Evolutionary conservation across 345 rosid species (phyloP).

Genomic region (Aquilaria malaccensis): DNA sequence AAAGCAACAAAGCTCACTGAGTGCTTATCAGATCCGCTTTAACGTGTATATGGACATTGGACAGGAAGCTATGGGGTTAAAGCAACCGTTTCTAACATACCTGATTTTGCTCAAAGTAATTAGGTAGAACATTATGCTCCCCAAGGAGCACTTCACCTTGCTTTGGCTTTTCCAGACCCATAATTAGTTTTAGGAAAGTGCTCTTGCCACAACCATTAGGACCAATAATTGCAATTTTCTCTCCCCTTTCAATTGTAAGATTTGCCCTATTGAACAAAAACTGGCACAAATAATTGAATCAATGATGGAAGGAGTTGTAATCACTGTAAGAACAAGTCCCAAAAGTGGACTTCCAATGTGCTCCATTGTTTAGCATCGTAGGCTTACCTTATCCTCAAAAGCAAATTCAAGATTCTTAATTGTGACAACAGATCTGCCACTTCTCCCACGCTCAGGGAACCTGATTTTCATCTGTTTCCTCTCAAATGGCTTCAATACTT

Average conservation of each 20-base stretch:
- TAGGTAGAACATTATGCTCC: constrained; percentile 89
- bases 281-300: constrained; percentile 29
- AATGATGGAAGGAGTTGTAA: constrained; percentile 2
- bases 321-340: no score
- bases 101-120: constrained; percentile 99
- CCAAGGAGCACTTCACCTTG: constrained; percentile 74
- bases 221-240: constrained; percentile 84
- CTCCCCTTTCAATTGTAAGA: constrained; percentile 75
- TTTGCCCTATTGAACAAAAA: constrained; percentile 61
- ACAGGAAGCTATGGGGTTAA: constrained; percentile 1
- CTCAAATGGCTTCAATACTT: constrained; percentile 85
- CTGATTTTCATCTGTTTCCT: constrained; percentile 90
- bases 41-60: not conserved
- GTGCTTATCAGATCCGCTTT: not conserved
- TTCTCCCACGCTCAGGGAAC: constrained; percentile 91
- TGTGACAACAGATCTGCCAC: constrained; percentile 67
- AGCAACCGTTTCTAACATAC: constrained; percentile 21
- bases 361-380: constrained; percentile 1
- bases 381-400: constrained; percentile 68
- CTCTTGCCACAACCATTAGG: constrained; percentile 98
- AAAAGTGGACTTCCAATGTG: not conserved
- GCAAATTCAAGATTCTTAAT: constrained; percentile 67
- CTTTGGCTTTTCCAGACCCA: constrained; percentile 68
- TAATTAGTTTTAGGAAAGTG: constrained; percentile 74
- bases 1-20: constrained; percentile 11